Conservation (phyloP, 106 monocot genomes). For the Dendrobium huoshanense region DNA sequence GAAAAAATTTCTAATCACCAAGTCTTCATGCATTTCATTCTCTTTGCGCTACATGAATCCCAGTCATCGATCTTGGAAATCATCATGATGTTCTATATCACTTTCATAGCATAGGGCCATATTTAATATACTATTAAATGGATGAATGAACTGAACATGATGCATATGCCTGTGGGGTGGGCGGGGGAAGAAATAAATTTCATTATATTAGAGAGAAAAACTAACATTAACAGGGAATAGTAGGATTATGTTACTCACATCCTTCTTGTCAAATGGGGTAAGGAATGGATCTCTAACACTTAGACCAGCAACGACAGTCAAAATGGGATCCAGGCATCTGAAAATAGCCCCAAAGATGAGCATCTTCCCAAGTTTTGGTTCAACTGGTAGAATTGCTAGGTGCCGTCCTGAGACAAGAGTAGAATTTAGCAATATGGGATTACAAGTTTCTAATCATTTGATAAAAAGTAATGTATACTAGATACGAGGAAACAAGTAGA, state of each 20-base stretch:
- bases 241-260: slow-evolving; percentile 50
- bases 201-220: not conserved
- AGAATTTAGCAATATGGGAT: not conserved
- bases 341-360: slow-evolving; percentile 94
- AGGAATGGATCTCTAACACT: slow-evolving; percentile 98
- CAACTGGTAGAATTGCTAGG: slow-evolving; percentile 92
- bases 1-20: no score
- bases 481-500: not conserved
- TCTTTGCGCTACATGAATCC: no score
- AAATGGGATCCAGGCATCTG: slow-evolving; percentile 85
- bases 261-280: slow-evolving; percentile 96
- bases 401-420: slow-evolving; percentile 54
- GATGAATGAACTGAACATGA: no score
- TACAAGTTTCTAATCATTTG: not conserved
- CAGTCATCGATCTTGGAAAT: no score
- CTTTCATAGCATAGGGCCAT: no score
- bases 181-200: not conserved
- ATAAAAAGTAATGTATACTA: not conserved
- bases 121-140: no score
- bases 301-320: slow-evolving; percentile 96
- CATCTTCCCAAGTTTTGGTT: slow-evolving; percentile 98
- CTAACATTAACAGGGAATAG: not conserved
- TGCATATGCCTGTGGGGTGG: no score
- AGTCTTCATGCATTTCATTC: no score
- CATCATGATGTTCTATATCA: no score